Evolutionary conservation across 2,329 filamentous ascomycete genomes (phyloP).

Genomic region (Colletotrichum camelliae): DNA sequence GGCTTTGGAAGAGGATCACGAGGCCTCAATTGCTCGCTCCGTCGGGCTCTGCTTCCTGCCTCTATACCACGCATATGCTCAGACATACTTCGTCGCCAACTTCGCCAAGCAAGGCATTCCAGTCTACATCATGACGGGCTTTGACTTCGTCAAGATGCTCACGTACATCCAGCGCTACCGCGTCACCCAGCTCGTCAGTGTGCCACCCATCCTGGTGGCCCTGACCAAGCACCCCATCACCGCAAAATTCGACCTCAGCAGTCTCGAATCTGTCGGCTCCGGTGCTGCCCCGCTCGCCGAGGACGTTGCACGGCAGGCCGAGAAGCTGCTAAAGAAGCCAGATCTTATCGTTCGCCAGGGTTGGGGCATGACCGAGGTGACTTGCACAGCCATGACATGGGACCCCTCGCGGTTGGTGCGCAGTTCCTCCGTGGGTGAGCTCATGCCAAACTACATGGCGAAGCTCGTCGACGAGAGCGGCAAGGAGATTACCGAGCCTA

Average conservation of each 20-base stretch:
- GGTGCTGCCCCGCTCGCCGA: conserved; percentile 73
- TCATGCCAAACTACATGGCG: conserved; percentile 72
- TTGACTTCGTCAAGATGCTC: conserved; percentile 77
- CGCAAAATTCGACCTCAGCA: conserved; percentile 71
- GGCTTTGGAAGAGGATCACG: conserved; percentile 52
- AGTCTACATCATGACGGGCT: conserved; percentile 80
- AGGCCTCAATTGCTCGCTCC: conserved; percentile 41
- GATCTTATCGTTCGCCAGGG: conserved; percentile 62
- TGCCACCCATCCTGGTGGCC: conserved; percentile 77
- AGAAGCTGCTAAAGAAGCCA: conserved; percentile 45
- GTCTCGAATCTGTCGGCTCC: conserved; percentile 61
- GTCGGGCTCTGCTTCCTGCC: conserved; percentile 73
- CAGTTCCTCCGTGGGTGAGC: conserved; percentile 65
- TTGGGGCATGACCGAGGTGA: conserved; percentile 89
- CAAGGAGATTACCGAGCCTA: conserved; percentile 52
- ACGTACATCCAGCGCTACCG: conserved; percentile 69
- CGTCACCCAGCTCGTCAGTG: conserved; percentile 70
- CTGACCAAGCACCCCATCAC: conserved; percentile 74
- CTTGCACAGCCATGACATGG: conserved; percentile 73
- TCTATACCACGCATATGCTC: conserved; percentile 77
- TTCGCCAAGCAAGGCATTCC: conserved; percentile 62
- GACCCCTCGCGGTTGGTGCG: conserved; percentile 51
- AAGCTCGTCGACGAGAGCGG: conserved; percentile 68
- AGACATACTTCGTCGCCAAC: conserved; percentile 72
- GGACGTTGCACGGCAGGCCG: conserved; percentile 63